Evolutionary conservation across 768 basidiomycete species (phyloP).

Genomic region (Mrakia frigida): DNA sequence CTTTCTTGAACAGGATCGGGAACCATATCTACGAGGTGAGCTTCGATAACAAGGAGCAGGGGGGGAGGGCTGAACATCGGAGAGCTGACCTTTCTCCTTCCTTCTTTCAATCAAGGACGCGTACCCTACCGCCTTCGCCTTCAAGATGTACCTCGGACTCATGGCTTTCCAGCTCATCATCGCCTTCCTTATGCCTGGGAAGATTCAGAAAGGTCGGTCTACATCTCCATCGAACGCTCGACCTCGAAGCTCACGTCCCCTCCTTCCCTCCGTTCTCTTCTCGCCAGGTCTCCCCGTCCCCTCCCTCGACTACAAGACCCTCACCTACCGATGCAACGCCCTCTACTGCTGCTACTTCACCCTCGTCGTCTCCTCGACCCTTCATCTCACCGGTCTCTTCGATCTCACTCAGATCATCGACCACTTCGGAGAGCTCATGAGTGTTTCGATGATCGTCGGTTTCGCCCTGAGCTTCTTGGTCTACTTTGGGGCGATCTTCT

Average conservation of each 20-base stretch:
- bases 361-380: constrained; percentile 19
- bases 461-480: constrained; percentile 73
- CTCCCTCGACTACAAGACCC: constrained; percentile 69
- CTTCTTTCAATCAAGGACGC: constrained; percentile 60
- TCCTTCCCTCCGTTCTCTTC: background rate
- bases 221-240: background rate
- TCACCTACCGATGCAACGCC: constrained; percentile 31
- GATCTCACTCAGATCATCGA: constrained; percentile 91
- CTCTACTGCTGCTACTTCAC: constrained; percentile 30
- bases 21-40: constrained; percentile 71
- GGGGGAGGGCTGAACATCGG: background rate
- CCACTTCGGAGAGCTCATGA: constrained; percentile 92
- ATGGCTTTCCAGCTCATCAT: constrained; percentile 84
- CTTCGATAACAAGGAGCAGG: constrained; percentile 9
- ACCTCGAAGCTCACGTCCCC: background rate
- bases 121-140: constrained; percentile 78
- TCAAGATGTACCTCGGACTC: constrained; percentile 83
- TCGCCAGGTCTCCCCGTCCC: constrained; percentile 87
- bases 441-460: constrained; percentile 87
- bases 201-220: constrained; percentile 64
- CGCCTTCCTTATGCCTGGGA: constrained; percentile 85
- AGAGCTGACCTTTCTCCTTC: background rate
- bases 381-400: constrained; percentile 55
- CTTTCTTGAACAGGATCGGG: constrained; percentile 79
- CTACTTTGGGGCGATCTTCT: constrained; percentile 70